Evolutionary conservation across 2,329 filamentous ascomycete species (phyloP).

Genomic region (Didymellaceae sp.): DNA sequence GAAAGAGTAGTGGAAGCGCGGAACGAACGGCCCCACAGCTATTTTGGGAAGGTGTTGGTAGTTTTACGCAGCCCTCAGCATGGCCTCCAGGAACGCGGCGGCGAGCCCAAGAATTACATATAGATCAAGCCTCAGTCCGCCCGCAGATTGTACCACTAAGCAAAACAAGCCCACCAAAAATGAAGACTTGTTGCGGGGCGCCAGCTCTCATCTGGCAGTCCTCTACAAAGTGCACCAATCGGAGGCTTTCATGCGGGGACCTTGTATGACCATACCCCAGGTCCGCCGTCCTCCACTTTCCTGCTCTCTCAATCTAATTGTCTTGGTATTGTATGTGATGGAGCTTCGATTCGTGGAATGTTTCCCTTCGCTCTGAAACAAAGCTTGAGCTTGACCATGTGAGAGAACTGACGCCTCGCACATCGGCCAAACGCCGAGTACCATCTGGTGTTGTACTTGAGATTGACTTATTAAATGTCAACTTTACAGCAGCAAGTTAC

Average conservation of each 20-base stretch:
- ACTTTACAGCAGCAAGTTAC: no score
- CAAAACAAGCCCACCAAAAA: background rate
- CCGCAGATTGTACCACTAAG: no score
- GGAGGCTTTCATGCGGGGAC: slow-evolving; percentile 8
- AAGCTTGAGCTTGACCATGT: background rate
- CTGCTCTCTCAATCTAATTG: slow-evolving; percentile 6
- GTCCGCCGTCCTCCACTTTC: background rate
- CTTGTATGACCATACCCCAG: background rate
- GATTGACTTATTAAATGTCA: background rate
- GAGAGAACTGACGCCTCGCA: background rate
- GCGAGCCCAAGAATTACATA: no score
- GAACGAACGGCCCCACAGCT: background rate
- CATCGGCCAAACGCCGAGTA: slow-evolving; percentile 10
- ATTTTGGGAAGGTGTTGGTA: background rate
- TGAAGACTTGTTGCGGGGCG: background rate
- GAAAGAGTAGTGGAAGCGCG: background rate
- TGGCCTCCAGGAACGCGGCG: no score
- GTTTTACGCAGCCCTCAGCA: no score
- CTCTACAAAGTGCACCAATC: slow-evolving; percentile 1
- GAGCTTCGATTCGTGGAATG: slow-evolving; percentile 4
- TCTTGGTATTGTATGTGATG: slow-evolving; percentile 10
- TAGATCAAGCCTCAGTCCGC: no score
- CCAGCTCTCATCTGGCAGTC: no score
- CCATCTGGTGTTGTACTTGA: background rate
- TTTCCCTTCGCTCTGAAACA: background rate